A percentile compares a stretch with the other conserved stretches of the same genome.
phyloP scores from a whole-genome alignment of 306 rosid genomes.

The Gillenia trifoliata region DNA sequence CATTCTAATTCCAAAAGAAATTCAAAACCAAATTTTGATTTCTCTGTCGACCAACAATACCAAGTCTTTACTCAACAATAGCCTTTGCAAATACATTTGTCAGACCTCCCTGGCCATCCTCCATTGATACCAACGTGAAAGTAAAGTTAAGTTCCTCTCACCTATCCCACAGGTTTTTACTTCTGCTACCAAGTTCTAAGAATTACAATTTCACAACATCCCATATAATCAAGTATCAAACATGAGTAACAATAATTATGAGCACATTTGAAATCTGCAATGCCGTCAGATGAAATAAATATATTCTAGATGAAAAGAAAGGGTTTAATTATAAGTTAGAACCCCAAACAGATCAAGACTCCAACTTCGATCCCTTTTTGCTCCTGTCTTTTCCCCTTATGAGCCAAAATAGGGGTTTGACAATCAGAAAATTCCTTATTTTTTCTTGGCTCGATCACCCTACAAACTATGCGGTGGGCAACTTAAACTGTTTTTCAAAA shows the following conservation, averaged over 20 bases:
- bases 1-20: neutral
- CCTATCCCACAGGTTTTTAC: neutral
- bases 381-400: neutral
- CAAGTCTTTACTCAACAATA: neutral
- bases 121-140: neutral
- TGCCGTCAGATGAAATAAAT: neutral
- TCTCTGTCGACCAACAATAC: neutral
- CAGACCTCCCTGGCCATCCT: neutral
- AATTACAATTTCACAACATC: neutral
- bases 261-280: neutral
- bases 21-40: neutral
- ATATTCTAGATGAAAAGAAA: neutral
- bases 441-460: neutral
- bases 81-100: neutral
- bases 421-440: neutral
- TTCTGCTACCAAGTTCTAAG: neutral
- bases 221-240: neutral
- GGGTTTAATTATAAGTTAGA: neutral
- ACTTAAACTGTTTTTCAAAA: neutral
- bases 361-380: neutral
- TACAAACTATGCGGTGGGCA: neutral
- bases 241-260: neutral
- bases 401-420: neutral
- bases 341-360: neutral
- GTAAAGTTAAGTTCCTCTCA: neutral